Evolutionary conservation across 2,329 filamentous ascomycete genomes (phyloP).

Genomic region (Stachybotrys chlorohalonatus): DNA sequence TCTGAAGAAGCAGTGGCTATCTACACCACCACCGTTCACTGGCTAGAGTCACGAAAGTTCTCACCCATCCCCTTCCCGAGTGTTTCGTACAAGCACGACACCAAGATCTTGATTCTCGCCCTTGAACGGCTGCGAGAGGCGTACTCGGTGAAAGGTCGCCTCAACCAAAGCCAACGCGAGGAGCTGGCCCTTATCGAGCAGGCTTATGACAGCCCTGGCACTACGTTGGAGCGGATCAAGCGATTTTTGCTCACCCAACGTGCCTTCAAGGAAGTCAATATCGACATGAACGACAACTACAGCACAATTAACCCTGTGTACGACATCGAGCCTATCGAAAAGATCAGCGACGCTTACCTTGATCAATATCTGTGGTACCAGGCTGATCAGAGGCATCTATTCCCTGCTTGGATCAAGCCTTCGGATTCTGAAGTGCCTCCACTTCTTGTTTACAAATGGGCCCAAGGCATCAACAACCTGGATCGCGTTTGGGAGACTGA

Average conservation of each 20-base stretch:
- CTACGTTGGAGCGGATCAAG: slow-evolving; percentile 92
- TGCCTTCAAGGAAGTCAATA: slow-evolving; percentile 98
- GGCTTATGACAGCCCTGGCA: slow-evolving; percentile 95
- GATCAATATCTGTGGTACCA: slow-evolving; percentile 99
- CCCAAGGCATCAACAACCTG: slow-evolving; percentile 97
- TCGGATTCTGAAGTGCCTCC: slow-evolving; percentile 97
- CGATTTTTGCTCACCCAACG: slow-evolving; percentile 93
- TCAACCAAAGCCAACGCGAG: slow-evolving; percentile 96
- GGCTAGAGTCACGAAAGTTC: slow-evolving; percentile 96
- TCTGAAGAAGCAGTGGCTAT: slow-evolving; percentile 98
- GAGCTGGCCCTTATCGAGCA: slow-evolving; percentile 95
- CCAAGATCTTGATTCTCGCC: slow-evolving; percentile 94
- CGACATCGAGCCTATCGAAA: slow-evolving; percentile 97
- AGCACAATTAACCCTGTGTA: slow-evolving; percentile 98
- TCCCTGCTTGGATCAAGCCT: slow-evolving; percentile 98
- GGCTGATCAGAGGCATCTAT: slow-evolving; percentile 91
- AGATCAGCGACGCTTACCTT: slow-evolving; percentile 97
- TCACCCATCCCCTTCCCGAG: slow-evolving; percentile 98
- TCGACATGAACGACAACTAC: slow-evolving; percentile 99
- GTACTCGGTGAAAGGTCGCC: slow-evolving; percentile 92
- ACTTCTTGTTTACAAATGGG: slow-evolving; percentile 95
- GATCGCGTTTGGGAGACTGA: slow-evolving; percentile 90
- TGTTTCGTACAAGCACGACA: slow-evolving; percentile 99
- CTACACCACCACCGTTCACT: slow-evolving; percentile 97
- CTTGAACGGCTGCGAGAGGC: slow-evolving; percentile 88